Base-by-base conservation (phyloP, 2,329 filamentous ascomycete species). In the Metarhizium humberi region DNA sequence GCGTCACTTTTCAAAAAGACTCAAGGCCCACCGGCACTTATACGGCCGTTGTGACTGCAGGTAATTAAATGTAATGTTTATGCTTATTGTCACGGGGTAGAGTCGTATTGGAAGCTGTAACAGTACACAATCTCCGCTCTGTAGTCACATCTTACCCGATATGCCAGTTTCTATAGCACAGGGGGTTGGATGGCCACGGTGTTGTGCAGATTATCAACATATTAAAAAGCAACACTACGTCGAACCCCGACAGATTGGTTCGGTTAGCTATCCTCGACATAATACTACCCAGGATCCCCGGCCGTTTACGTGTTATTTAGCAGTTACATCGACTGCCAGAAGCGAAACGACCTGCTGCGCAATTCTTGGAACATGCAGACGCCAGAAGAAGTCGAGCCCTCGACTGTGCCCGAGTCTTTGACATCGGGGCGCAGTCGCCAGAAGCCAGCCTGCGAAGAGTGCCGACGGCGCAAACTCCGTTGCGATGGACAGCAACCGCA, bases 361-460 rank as follows among this genome's bases (percentile, higher is more conserved):
- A 25, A 25, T 13, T 47, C 25, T 25, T 16, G 47, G 10, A 34
- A 50, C 25, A 50, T 50, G 47, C 47, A 50, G 29, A 50, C 47
- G 30, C 47, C 47, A 32, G 47, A 50, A 34, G 47, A 29, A 30
- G 47, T 30, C 30, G 16, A 29, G 16, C 47, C 16, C 13, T 34
- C 20, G 7, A 50, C 25, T 30, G 4, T 50, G 30, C 16, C 47
- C 6, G 47, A 50, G 5, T 34, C 47, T 4, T 4, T n/a, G 25
- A 16, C 20, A 30, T 30, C 47, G 18, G 29, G 16, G 4, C 20
- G 30, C 6, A 32, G 47, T n/a, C 43, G 56, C 6, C 56, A 58
- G 43, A 43, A 42, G 29, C 56, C 54, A n/a, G 56, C 56, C 11
- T 58, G 56, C 16, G 36, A 56, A 32, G 56, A 58, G 30, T 58